phyloP scores from a whole-genome alignment of 2,329 filamentous ascomycete species.

The Elsinoe necatrix region DNA sequence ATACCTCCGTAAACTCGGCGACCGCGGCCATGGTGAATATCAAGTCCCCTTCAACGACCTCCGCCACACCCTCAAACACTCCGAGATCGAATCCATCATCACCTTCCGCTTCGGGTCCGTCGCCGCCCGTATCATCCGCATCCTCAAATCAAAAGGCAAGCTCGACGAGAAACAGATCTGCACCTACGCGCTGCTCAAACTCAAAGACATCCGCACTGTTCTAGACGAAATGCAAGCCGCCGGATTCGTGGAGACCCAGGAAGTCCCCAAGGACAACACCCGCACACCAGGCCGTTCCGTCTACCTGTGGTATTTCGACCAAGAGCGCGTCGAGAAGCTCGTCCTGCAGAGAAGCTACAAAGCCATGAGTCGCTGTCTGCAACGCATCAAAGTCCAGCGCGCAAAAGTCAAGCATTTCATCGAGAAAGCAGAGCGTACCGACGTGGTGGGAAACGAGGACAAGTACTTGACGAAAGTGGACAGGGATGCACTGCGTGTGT shows the following conservation, averaged over 20 bases:
- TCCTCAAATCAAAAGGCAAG: conserved; percentile 79
- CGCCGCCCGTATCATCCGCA: conserved; percentile 74
- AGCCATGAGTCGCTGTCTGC: conserved; percentile 74
- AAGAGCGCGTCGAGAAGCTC: conserved; percentile 58
- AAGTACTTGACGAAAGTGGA: conserved; percentile 69
- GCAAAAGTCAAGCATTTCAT: conserved; percentile 63
- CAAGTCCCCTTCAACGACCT: conserved; percentile 73
- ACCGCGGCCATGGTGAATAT: conserved; percentile 62
- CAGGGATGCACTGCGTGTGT: conserved; percentile 57
- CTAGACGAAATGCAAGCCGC: conserved; percentile 78
- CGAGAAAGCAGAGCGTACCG: conserved; percentile 71
- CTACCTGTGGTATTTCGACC: conserved; percentile 88
- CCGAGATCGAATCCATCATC: conserved; percentile 75
- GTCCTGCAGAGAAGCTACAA: conserved; percentile 80
- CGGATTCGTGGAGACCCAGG: conserved; percentile 84
- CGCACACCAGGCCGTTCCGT: conserved; percentile 75
- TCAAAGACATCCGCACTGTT: conserved; percentile 74
- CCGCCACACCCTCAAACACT: conserved; percentile 60
- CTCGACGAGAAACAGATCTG: conserved; percentile 89
- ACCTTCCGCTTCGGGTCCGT: conserved; percentile 66
- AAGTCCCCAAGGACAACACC: conserved; percentile 81
- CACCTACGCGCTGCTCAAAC: conserved; percentile 71
- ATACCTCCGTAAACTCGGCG: conserved; percentile 61
- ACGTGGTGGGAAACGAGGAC: conserved; percentile 77
- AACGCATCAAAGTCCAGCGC: conserved; percentile 70